Conservation (phyloP, 495 filamentous ascomycete species). For the Glonium stellatum region DNA sequence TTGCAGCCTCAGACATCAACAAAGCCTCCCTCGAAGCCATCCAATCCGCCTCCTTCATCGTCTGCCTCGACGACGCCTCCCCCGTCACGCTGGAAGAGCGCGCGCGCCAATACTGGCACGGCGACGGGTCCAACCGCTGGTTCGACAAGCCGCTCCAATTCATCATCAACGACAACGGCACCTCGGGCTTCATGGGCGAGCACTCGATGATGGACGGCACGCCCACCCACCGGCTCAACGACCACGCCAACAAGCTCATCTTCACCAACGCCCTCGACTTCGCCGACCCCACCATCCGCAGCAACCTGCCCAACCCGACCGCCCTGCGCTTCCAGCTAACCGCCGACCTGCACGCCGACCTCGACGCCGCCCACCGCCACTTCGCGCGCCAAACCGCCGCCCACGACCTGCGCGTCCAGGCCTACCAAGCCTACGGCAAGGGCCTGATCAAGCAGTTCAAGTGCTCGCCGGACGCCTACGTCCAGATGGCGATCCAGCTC, state of each 20-base stretch:
- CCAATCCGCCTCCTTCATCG: slow-evolving; percentile 82
- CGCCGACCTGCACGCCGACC: slow-evolving; percentile 61
- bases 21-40: slow-evolving; percentile 68
- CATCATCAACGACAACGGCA: slow-evolving; percentile 96
- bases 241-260: slow-evolving; percentile 83
- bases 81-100: slow-evolving; percentile 95
- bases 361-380: slow-evolving; percentile 67
- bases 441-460: slow-evolving; percentile 99
- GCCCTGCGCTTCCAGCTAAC: slow-evolving; percentile 71
- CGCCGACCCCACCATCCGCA: slow-evolving; percentile 64
- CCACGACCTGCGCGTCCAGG: slow-evolving; percentile 89
- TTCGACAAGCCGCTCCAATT: slow-evolving; percentile 98
- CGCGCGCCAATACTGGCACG: slow-evolving; percentile 95
- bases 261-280: slow-evolving; percentile 88
- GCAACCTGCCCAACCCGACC: slow-evolving; percentile 73
- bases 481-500: slow-evolving; percentile 98
- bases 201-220: slow-evolving; percentile 99
- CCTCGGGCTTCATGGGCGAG: slow-evolving; percentile 95
- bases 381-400: slow-evolving; percentile 71
- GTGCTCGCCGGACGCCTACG: slow-evolving; percentile 94
- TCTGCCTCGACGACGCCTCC: slow-evolving; percentile 89
- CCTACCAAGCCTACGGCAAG: slow-evolving; percentile 97
- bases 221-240: slow-evolving; percentile 91
- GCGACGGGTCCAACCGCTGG: slow-evolving; percentile 92
- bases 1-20: slow-evolving; percentile 70